Evolutionary conservation across 257 asterid species (phyloP).

Genomic region (Sherardia arvensis): DNA sequence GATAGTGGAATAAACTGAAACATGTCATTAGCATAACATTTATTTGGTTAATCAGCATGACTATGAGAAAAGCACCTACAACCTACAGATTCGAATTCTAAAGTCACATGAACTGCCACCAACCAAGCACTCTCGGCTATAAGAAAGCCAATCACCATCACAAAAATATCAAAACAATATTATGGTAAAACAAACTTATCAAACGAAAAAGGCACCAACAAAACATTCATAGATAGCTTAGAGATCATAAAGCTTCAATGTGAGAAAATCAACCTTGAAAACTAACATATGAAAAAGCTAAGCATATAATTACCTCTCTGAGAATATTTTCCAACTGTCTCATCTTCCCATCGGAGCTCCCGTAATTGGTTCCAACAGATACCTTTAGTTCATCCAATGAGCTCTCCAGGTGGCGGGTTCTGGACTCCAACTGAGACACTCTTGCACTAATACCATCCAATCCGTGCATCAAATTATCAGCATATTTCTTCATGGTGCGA

Average conservation of each 20-base stretch:
- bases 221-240: not conserved
- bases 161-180: too few relatives aligned
- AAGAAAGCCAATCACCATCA: not conserved
- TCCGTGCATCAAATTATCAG: slow-evolving; percentile 63
- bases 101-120: not conserved
- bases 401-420: slow-evolving; percentile 60
- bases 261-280: not conserved
- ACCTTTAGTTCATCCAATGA: slow-evolving; percentile 77
- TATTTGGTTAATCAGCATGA: not conserved
- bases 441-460: slow-evolving; percentile 76
- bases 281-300: not conserved
- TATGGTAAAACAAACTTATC: not conserved
- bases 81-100: not conserved
- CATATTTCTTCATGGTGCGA: slow-evolving; percentile 65
- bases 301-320: slow-evolving; percentile 48
- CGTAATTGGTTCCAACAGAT: slow-evolving; percentile 59
- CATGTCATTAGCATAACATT: not conserved
- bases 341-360: slow-evolving; percentile 67
- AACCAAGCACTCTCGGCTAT: not conserved
- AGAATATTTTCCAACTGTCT: slow-evolving; percentile 73
- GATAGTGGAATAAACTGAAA: not conserved
- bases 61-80: not conserved
- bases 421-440: slow-evolving; percentile 76
- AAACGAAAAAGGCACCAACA: not conserved
- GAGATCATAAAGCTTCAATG: not conserved